A percentile compares a stretch with the other conserved stretches of the same genome.
Conservation (phyloP, 176 grass and related monocot species). For the Ananas comosus region DNA sequence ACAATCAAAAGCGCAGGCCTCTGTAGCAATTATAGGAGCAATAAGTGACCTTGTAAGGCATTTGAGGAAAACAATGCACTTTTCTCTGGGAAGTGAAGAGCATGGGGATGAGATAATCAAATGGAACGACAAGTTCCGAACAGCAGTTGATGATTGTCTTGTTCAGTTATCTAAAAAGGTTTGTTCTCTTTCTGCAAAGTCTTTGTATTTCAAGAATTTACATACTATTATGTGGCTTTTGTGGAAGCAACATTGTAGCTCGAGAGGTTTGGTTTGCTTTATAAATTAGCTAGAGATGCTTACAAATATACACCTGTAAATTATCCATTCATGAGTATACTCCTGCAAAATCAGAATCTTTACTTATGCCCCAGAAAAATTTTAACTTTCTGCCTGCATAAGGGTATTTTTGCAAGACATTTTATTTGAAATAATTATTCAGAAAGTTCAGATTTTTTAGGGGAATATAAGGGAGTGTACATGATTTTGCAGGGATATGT, state of each 20-base stretch:
- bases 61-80: constrained; percentile 83
- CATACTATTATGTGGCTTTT: too few species aligned
- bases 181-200: constrained; percentile 5
- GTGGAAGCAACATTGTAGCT: too few species aligned
- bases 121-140: constrained; percentile 66
- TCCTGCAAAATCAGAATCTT: constrained; percentile 14
- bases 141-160: constrained; percentile 79
- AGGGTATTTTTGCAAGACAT: constrained; percentile 16
- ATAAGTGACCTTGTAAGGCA: constrained; percentile 98
- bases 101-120: constrained; percentile 45
- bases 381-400: background rate
- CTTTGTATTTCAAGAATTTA: background rate
- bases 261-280: too few species aligned
- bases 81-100: constrained; percentile 64
- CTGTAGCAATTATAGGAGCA: constrained; percentile 72
- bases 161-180: constrained; percentile 94
- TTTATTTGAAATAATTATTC: constrained; percentile 1
- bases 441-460: too few species aligned
- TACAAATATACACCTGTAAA: too few species aligned
- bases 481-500: too few species aligned
- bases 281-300: too few species aligned
- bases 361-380: constrained; percentile 8
- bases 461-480: too few species aligned
- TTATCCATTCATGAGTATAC: too few species aligned
- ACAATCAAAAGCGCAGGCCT: constrained; percentile 63